These are phyloP conservation scores for Xylaria telfairii DNA, from an alignment of 495 filamentous ascomycete genomes.

Conservation along the genomic window DNA sequence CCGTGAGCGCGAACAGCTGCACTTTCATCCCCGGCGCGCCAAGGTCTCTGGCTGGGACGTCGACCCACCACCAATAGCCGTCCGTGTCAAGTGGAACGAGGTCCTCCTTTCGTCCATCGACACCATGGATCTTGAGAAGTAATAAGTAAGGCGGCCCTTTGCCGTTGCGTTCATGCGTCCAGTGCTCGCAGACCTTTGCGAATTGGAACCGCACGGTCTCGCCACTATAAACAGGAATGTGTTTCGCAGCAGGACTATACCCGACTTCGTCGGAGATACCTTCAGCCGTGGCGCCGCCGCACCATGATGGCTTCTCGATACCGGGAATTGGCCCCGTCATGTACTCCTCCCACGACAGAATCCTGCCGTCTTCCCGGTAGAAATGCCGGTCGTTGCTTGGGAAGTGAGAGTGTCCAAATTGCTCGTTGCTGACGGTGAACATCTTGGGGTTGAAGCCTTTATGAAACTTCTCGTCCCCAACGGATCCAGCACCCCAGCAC, in stretches of 20 bases:
- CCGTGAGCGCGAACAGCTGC: slow-evolving; percentile 65
- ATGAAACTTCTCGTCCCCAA: slow-evolving; percentile 61
- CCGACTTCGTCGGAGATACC: slow-evolving; percentile 63
- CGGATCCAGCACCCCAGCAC: slow-evolving; percentile 90
- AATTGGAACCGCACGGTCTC: slow-evolving; percentile 74
- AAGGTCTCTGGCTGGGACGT: slow-evolving; percentile 68
- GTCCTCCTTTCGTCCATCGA: slow-evolving; percentile 73
- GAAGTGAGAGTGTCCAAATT: slow-evolving; percentile 82
- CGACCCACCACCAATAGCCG: slow-evolving; percentile 76
- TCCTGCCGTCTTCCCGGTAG: slow-evolving; percentile 62
- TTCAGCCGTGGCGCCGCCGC: slow-evolving; percentile 59
- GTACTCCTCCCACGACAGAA: slow-evolving; percentile 79
- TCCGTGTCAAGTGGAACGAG: slow-evolving; percentile 67
- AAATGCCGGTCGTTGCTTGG: slow-evolving; percentile 70
- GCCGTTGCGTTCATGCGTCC: slow-evolving; percentile 71
- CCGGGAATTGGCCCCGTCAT: slow-evolving; percentile 54
- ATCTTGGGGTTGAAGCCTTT: slow-evolving; percentile 69
- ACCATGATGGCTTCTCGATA: slow-evolving; percentile 58
- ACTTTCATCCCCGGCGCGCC: slow-evolving; percentile 73
- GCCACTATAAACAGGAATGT: slow-evolving; percentile 60
- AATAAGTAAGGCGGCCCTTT: slow-evolving; percentile 67
- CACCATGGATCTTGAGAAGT: slow-evolving; percentile 66
- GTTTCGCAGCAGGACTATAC: slow-evolving; percentile 63
- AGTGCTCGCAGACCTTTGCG: slow-evolving; percentile 76
- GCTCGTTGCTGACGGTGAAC: slow-evolving; percentile 83